Evolutionary conservation across 257 asterid species (phyloP).

Genomic region (Capsicum chinense): DNA sequence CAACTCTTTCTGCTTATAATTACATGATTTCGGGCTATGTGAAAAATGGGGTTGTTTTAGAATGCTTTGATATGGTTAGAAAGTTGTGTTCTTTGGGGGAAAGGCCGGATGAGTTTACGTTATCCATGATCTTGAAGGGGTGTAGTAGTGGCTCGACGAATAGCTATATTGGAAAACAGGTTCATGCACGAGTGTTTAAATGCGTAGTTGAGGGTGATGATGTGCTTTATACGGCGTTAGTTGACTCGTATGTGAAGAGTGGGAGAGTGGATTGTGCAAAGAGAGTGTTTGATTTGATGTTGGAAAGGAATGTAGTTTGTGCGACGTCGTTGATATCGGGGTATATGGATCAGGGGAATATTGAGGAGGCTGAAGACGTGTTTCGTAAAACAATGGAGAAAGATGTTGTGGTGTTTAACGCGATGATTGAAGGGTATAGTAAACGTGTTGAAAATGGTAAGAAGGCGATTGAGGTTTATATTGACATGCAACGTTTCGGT

Average conservation of each 20-base stretch:
- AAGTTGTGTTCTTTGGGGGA: conserved; percentile 52
- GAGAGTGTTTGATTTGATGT: conserved; percentile 77
- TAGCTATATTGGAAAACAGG: conserved; percentile 47
- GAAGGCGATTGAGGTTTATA: conserved; percentile 63
- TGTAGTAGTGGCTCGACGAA: conserved; percentile 40
- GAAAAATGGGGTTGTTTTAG: conserved; percentile 50
- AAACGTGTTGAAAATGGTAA: conserved; percentile 66
- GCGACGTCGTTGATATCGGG: conserved; percentile 90
- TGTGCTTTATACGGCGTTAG: conserved; percentile 75
- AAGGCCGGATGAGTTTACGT: conserved; percentile 70
- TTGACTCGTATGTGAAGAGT: conserved; percentile 78
- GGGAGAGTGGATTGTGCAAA: conserved; percentile 62
- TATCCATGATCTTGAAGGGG: conserved; percentile 78
- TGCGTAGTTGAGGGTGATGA: conserved; percentile 61
- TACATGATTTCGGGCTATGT: conserved; percentile 79
- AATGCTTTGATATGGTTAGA: conserved; percentile 61
- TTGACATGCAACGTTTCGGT: conserved; percentile 62
- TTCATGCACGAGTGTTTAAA: conserved; percentile 67
- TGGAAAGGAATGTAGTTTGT: conserved; percentile 70
- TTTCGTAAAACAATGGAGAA: conserved; percentile 59
- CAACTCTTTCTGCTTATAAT: conserved; percentile 76
- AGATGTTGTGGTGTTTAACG: conserved; percentile 83
- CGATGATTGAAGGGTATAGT: conserved; percentile 98
- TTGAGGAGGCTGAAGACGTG: conserved; percentile 75
- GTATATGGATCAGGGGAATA: conserved; percentile 65